Evolutionary conservation across 768 basidiomycete species (phyloP).

Genomic region (Terana coerulea): DNA sequence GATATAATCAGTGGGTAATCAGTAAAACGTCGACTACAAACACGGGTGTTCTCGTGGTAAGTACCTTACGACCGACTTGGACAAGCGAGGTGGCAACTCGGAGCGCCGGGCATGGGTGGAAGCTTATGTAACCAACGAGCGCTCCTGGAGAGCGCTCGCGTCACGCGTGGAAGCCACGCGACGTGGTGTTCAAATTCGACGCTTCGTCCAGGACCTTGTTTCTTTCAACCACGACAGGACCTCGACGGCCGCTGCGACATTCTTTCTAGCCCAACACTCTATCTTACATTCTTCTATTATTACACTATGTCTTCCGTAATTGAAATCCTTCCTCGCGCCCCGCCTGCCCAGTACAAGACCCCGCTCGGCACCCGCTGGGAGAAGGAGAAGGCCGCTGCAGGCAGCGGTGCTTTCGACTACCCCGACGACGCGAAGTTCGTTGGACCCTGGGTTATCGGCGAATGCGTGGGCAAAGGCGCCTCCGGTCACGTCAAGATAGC

Average conservation of each 20-base stretch:
- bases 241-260: constrained; percentile 9
- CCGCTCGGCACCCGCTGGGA: constrained; percentile 82
- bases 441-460: constrained; percentile 91
- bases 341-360: constrained; percentile 66
- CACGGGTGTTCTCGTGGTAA: no score
- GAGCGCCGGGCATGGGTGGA: no score
- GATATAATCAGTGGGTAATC: no score
- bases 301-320: constrained; percentile 11
- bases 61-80: no score
- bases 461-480: constrained; percentile 91
- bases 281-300: constrained; percentile 1
- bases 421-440: constrained; percentile 83
- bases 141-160: no score
- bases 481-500: constrained; percentile 95
- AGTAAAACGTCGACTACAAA: no score
- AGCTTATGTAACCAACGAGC: no score
- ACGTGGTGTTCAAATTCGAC: no score
- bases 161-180: no score
- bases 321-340: constrained; percentile 62
- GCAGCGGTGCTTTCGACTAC: constrained; percentile 68
- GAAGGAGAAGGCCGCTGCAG: constrained; percentile 83
- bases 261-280: not conserved
- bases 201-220: not conserved
- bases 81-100: no score
- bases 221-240: constrained; percentile 9